phyloP scores from a whole-genome alignment of 768 basidiomycete species.

The Collybia sp. region DNA sequence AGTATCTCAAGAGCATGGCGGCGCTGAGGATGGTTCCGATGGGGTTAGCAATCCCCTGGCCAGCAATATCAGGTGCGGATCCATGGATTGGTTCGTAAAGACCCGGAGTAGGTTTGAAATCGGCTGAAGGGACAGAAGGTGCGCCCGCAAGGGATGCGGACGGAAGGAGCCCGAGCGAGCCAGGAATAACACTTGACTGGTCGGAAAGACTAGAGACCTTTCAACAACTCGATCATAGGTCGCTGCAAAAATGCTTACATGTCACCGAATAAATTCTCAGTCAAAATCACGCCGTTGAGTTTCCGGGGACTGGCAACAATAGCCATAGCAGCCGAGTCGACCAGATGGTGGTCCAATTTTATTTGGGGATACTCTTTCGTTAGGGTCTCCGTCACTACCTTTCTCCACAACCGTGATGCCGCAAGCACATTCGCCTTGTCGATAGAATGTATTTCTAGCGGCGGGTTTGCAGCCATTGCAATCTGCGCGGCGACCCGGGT shows the following conservation, averaged over 20 bases:
- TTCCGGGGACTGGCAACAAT: slow-evolving; percentile 87
- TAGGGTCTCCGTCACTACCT: slow-evolving; percentile 83
- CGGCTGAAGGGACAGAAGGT: slow-evolving; percentile 55
- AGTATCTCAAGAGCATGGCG: slow-evolving; percentile 92
- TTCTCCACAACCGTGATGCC: slow-evolving; percentile 90
- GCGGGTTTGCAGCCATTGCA: slow-evolving; percentile 77
- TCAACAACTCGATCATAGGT: slow-evolving; percentile 1
- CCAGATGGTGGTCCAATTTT: slow-evolving; percentile 84
- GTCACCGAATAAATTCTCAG: slow-evolving; percentile 95
- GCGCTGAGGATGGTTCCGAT: slow-evolving; percentile 93
- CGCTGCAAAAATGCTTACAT: slow-evolving; percentile 49
- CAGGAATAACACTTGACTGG: slow-evolving; percentile 95
- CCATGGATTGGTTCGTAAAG: slow-evolving; percentile 98
- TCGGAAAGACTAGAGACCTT: slow-evolving; percentile 73
- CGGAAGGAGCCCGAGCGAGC: slow-evolving; percentile 92
- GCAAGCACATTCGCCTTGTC: slow-evolving; percentile 99
- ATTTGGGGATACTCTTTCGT: slow-evolving; percentile 85
- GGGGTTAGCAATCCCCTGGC: slow-evolving; percentile 89
- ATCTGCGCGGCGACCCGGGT: slow-evolving; percentile 94
- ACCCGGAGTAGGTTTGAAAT: slow-evolving; percentile 77
- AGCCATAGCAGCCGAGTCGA: slow-evolving; percentile 96
- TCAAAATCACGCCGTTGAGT: slow-evolving; percentile 92
- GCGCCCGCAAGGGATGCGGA: slow-evolving; percentile 95
- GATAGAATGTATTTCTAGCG: slow-evolving; percentile 85
- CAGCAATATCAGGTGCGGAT: slow-evolving; percentile 95